Base-by-base conservation (phyloP, 176 grass and related monocot species). In the Oryza longistaminata region DNA sequence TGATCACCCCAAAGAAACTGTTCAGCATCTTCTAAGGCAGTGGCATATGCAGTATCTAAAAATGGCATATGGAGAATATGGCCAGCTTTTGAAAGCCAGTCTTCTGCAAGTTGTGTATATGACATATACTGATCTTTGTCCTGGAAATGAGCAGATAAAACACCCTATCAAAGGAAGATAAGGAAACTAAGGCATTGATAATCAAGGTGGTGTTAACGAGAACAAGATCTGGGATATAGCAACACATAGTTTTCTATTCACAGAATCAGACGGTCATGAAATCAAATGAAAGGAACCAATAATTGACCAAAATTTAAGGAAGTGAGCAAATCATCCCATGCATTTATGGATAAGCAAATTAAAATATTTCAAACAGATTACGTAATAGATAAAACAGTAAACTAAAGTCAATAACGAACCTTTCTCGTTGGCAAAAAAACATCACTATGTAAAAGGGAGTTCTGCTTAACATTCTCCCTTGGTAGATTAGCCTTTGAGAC, bases 1-100 rank as follows among this genome's bases (percentile, higher is more conserved):
- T 95, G 92, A 71, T 85, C 89, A 55, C 88, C 91, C 95, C 95
- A 97, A 88, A 97, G 89, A 88, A 97, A 97, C 58, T 97, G 95
- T 49, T 95, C 88, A 66, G 86, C 90, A 73, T 92, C 76, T 68
- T 91, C 81, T 52, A 97, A 88, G 85, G 89, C 90, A 83, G 75
- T 86, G 80, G 74, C 24, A 83, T 91, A 95, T 82, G 85, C 64
- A 68, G 82, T 82, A 65, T 95, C 68, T 44, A 84, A 53, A 70
- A 94, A 94, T 68, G 91, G 90, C 77, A 79, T 83, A 89, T 88
- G 87, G 33, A 97, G 89, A 87, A 97, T 97, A 34, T 77, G 81
- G 70, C 83, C 87, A 11, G 85, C 88, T 72, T 88, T 87, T 64
- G 87, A 93, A 81, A 93, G 62, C 95, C 95, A 97, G 83, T 94